Evolutionary conservation across 345 rosid genomes (phyloP).

Genomic region (Trapa incisa): DNA sequence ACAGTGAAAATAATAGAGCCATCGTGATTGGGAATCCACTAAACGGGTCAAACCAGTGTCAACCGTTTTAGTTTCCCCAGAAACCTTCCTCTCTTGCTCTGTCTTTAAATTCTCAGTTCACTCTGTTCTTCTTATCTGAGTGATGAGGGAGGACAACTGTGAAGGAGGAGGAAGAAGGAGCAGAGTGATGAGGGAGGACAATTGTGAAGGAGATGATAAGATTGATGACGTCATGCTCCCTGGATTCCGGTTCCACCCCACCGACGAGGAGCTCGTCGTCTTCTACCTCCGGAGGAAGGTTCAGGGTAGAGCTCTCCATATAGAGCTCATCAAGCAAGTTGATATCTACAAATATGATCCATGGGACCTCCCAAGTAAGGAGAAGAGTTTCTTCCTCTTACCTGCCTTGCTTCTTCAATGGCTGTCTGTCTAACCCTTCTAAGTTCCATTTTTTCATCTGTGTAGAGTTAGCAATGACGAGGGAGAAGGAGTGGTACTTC

Average conservation of each 20-base stretch:
- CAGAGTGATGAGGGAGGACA: constrained; percentile 14
- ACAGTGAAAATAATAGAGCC: not conserved
- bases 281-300: constrained; percentile 64
- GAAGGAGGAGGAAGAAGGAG: constrained; percentile 1
- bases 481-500: constrained; percentile 94
- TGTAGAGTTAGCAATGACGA: constrained; percentile 53
- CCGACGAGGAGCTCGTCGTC: constrained; percentile 91
- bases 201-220: constrained; percentile 36
- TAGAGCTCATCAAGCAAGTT: constrained; percentile 83
- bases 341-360: constrained; percentile 91
- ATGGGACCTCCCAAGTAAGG: constrained; percentile 98
- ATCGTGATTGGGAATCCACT: not conserved
- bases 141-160: not conserved
- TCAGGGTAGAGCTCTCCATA: constrained; percentile 45
- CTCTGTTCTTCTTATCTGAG: not conserved
- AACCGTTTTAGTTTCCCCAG: not conserved
- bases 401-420: not conserved
- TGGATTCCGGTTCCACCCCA: constrained; percentile 91
- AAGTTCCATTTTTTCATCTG: not conserved
- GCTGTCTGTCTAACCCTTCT: not conserved
- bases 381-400: not conserved
- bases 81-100: not conserved
- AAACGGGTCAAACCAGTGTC: constrained; percentile 2
- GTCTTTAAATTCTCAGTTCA: not conserved
- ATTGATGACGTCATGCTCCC: constrained; percentile 70